Evolutionary conservation across 257 asterid species (phyloP).

Genomic region (Solanum pinnatisectum): DNA sequence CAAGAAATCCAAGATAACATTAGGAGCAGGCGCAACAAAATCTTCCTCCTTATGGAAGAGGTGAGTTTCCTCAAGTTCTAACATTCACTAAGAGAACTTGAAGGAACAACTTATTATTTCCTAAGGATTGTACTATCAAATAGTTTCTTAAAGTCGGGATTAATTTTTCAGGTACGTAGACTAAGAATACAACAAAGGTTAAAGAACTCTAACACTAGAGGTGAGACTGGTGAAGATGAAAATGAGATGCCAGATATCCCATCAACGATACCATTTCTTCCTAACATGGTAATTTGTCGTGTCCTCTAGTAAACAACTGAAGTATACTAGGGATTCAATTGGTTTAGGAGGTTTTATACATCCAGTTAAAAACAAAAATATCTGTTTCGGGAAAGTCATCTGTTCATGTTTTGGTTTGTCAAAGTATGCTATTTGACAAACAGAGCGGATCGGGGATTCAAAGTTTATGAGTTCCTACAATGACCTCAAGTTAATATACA

Average conservation of each 20-base stretch:
- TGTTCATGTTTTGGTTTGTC: not conserved
- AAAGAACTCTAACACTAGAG: conserved; percentile 27
- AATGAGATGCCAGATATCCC: conserved; percentile 89
- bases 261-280: conserved; percentile 86
- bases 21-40: conserved; percentile 73
- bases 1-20: conserved; percentile 87
- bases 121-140: not conserved
- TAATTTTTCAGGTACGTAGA: conserved; percentile 54
- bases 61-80: conserved; percentile 25
- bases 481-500: not conserved
- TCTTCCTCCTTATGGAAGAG: conserved; percentile 93
- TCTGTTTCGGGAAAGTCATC: not conserved
- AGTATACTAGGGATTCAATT: not conserved
- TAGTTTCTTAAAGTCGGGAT: not conserved
- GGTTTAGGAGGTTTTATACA: not conserved
- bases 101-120: not conserved
- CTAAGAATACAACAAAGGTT: conserved; percentile 75
- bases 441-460: not conserved
- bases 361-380: not conserved
- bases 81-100: not conserved
- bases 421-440: not conserved
- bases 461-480: not conserved
- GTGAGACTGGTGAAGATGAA: conserved; percentile 27
- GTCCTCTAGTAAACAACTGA: not conserved
- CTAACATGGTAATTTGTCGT: conserved; percentile 55